phyloP scores from a whole-genome alignment of 345 rosid genomes.

The Ceriops zippeliana region DNA sequence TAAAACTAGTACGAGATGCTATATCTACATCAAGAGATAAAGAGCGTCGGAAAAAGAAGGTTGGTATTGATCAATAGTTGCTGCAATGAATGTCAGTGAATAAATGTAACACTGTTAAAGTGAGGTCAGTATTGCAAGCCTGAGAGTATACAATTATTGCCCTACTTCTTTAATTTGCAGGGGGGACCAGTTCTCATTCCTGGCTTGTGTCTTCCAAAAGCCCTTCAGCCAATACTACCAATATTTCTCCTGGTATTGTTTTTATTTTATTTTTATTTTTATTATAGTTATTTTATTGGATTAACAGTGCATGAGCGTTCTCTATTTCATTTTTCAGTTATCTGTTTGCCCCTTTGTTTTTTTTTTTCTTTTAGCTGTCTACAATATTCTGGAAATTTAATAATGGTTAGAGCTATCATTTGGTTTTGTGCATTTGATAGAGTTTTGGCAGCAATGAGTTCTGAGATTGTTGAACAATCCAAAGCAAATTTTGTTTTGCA shows the following conservation, averaged over 20 bases:
- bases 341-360: background rate
- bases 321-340: background rate
- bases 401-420: too few relatives aligned
- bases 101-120: too few relatives aligned
- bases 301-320: background rate
- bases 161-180: constrained; percentile 38
- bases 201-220: constrained; percentile 90
- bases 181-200: constrained; percentile 88
- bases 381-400: too few relatives aligned
- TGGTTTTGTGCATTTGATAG: too few relatives aligned
- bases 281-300: constrained; percentile 3
- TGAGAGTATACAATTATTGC: too few relatives aligned
- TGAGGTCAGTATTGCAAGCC: too few relatives aligned
- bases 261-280: constrained; percentile 1
- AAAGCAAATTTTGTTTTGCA: too few relatives aligned
- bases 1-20: constrained; percentile 90
- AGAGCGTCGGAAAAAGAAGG: constrained; percentile 90
- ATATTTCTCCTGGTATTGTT: constrained; percentile 74
- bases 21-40: constrained; percentile 91
- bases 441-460: too few relatives aligned
- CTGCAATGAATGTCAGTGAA: too few relatives aligned
- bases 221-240: constrained; percentile 93
- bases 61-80: background rate
- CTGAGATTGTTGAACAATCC: too few relatives aligned
- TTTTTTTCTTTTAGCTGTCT: background rate